Conservation (phyloP, 179 eudicot genomes). For the Camellia oleifera region DNA sequence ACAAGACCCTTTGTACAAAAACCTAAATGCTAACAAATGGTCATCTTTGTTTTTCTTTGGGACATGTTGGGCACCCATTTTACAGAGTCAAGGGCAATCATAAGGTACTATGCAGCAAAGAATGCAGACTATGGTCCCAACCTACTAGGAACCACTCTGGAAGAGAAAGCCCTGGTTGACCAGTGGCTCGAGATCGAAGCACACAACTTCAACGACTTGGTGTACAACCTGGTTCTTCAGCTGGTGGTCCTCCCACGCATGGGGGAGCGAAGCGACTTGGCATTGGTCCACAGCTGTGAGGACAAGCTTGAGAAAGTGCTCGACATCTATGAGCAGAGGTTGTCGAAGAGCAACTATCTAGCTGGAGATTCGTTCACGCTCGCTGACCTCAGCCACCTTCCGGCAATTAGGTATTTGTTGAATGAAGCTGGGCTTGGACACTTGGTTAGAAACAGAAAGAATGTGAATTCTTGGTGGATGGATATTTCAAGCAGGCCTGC, state of each 20-base stretch:
- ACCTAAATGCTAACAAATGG: no score
- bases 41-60: no score
- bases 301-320: slow-evolving; percentile 53
- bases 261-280: slow-evolving; percentile 42
- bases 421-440: slow-evolving; percentile 43
- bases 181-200: slow-evolving; percentile 82
- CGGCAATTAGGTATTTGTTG: slow-evolving; percentile 43
- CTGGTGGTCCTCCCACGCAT: slow-evolving; percentile 45
- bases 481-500: slow-evolving; percentile 67
- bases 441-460: slow-evolving; percentile 31
- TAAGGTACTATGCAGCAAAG: slow-evolving; percentile 63
- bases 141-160: slow-evolving; percentile 43
- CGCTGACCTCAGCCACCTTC: slow-evolving; percentile 70
- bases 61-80: no score
- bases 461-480: slow-evolving; percentile 61
- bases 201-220: slow-evolving; percentile 53
- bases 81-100: slow-evolving; percentile 78
- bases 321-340: slow-evolving; percentile 60
- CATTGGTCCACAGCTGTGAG: slow-evolving; percentile 34
- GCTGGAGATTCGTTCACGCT: slow-evolving; percentile 61
- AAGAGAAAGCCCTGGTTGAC: slow-evolving; percentile 60
- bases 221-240: slow-evolving; percentile 47
- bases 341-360: slow-evolving; percentile 49
- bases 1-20: no score
- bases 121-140: slow-evolving; percentile 32